Evolutionary conservation across 768 basidiomycete species (phyloP).

Genomic region (Pisolithus marmoratus): DNA sequence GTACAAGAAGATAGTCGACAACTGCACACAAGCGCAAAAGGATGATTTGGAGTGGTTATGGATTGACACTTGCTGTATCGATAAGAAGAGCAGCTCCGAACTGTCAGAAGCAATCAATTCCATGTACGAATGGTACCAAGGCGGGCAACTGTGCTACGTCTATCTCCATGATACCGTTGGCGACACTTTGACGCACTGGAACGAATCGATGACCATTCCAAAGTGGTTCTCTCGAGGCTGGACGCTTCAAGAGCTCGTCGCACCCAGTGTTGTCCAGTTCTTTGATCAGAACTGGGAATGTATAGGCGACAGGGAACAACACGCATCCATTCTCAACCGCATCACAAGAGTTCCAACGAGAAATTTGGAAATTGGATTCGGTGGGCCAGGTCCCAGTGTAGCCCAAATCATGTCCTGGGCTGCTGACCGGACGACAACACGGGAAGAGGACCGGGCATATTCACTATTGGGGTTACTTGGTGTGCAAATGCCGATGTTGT

Average conservation of each 20-base stretch:
- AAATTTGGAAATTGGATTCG: slow-evolving; percentile 1
- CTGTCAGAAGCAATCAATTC: no score
- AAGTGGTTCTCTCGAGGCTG: no score
- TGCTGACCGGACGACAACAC: no score
- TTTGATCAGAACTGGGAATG: no score
- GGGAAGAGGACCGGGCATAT: no score
- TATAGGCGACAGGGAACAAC: slow-evolving; percentile 1
- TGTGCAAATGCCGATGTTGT: no score
- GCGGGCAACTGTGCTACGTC: slow-evolving; percentile 3
- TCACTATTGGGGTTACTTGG: no score
- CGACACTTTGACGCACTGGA: neutral
- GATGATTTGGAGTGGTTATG: neutral
- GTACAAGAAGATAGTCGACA: neutral
- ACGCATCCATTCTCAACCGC: neutral
- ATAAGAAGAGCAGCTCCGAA: no score
- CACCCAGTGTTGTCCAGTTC: no score
- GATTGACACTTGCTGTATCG: neutral
- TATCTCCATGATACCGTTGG: no score
- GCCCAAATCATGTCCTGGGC: no score
- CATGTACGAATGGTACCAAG: slow-evolving; percentile 13
- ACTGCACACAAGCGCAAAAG: neutral
- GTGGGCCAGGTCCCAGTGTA: neutral
- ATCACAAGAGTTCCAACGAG: neutral
- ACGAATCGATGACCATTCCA: neutral
- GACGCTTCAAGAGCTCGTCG: no score